A percentile compares a stretch with the other conserved stretches of the same genome.
These are phyloP conservation scores for Fagopyrum homotropicum DNA, from an alignment of 148 eudicot genomes.

Conservation along the genomic window DNA sequence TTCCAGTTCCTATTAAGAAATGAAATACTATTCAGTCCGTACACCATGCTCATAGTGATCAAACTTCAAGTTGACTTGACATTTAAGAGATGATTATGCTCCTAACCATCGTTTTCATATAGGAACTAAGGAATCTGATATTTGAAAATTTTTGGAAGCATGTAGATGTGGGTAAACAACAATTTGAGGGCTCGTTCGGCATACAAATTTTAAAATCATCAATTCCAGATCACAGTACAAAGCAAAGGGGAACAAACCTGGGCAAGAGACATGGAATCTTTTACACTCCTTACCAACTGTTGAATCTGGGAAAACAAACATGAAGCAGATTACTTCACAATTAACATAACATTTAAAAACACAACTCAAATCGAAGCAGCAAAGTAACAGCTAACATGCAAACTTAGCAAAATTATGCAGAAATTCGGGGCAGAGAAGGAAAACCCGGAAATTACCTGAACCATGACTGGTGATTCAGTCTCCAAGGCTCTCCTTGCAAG, in stretches of 20 bases:
- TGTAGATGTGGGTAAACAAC: background rate
- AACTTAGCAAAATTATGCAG: background rate
- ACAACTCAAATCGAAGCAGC: background rate
- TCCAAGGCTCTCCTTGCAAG: constrained; percentile 46
- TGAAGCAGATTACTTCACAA: constrained; percentile 4
- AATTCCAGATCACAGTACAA: constrained; percentile 10
- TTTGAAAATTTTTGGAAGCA: background rate
- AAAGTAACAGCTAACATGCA: background rate
- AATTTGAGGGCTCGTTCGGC: background rate
- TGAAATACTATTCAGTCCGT: background rate
- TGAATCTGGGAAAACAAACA: constrained; percentile 61
- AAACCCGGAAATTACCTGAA: constrained; percentile 30
- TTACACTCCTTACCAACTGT: constrained; percentile 54
- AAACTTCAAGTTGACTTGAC: background rate
- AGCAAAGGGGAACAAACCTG: constrained; percentile 56
- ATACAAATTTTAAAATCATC: background rate
- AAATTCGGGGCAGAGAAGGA: constrained; percentile 8
- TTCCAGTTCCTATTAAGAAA: background rate
- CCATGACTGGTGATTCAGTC: constrained; percentile 54
- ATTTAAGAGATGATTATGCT: background rate
- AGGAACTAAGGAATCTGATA: no score
- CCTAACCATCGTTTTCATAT: no score
- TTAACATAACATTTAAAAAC: background rate
- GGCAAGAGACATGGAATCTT: constrained; percentile 84
- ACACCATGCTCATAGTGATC: background rate